Base-by-base conservation (phyloP, 352 stramenopile species). In the Halophytophthora polymorphica region DNA sequence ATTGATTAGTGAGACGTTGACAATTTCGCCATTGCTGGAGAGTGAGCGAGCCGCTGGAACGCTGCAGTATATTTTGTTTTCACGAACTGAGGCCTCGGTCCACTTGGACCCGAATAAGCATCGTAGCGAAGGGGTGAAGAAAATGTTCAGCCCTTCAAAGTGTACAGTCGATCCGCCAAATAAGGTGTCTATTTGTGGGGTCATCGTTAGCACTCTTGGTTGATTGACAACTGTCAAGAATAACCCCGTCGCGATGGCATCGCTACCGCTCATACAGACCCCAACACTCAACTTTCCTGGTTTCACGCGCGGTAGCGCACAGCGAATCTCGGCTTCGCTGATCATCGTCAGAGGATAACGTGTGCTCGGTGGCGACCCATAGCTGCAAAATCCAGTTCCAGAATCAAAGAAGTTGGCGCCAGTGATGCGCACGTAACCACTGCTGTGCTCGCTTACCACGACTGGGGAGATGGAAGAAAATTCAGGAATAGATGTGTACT, bases 51-150 rank as follows among this genome's bases (percentile, higher is more conserved):
- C 49, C 31, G 42, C 50, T 0, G 71, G 71, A 2, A 64, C 52
- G 15, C 22, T 14, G 22, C 71, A 82, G 10, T 23, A 2, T 10
- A 79, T 62, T 38, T 56, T 74, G 2, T 28, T 31, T 7, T 61
- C n/a, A 6, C 50, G 37, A 21, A 77, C 38, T 7, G 33, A 34
- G 33, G 66, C 66, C 33, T 52, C 29, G 12, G 49, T 47, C 39
- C 50, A 56, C 15, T 25, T 52, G 4, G 34, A 29, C 8, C 64
- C 73, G 29, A 83, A 83, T 14, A 78, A 21, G 19, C 73, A 83
- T 2, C 14, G 43, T 33, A 83, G 36, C 1, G 56, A 65, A 22
- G 25, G 17, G 1, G 53, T 50, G 23, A 62, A 77, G 22, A 29
- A 64, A 15, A 77, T 25, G 45, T 81, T 68, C 7, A 61, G 22